These are phyloP conservation scores for Pelargonium hybrid DNA, from an alignment of 441 rosid species.

Conservation along the genomic window DNA sequence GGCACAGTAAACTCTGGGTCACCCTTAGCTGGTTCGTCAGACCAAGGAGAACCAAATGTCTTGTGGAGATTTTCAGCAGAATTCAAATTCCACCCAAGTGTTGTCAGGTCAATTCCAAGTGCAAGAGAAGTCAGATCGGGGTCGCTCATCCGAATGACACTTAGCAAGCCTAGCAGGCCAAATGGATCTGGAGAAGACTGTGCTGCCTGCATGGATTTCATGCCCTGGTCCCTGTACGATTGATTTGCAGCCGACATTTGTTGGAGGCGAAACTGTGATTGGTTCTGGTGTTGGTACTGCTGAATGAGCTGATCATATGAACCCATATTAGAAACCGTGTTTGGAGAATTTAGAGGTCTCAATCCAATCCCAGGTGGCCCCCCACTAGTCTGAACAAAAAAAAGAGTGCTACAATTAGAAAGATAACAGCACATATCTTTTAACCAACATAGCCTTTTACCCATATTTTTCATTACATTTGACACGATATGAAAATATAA, in stretches of 20 bases:
- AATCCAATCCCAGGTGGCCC: slow-evolving; percentile 78
- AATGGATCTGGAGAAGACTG: slow-evolving; percentile 76
- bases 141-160: slow-evolving; percentile 68
- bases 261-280: slow-evolving; percentile 71
- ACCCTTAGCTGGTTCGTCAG: slow-evolving; percentile 84
- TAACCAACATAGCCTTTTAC: not conserved
- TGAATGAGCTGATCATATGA: slow-evolving; percentile 72
- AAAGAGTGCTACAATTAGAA: not conserved
- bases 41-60: slow-evolving; percentile 94
- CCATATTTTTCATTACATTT: not conserved
- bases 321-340: slow-evolving; percentile 51
- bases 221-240: slow-evolving; percentile 72
- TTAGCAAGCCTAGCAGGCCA: slow-evolving; percentile 79
- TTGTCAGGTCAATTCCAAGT: slow-evolving; percentile 86
- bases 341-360: slow-evolving; percentile 76
- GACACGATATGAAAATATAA: not conserved
- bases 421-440: not conserved
- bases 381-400: slow-evolving; percentile 52
- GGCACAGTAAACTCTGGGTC: slow-evolving; percentile 88
- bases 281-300: slow-evolving; percentile 80
- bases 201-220: slow-evolving; percentile 55
- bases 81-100: slow-evolving; percentile 78
- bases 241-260: slow-evolving; percentile 72
- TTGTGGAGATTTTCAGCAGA: slow-evolving; percentile 80
- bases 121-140: slow-evolving; percentile 84